Conservation (phyloP, 176 grass and related monocot genomes). For the Zoysia pacifica region DNA sequence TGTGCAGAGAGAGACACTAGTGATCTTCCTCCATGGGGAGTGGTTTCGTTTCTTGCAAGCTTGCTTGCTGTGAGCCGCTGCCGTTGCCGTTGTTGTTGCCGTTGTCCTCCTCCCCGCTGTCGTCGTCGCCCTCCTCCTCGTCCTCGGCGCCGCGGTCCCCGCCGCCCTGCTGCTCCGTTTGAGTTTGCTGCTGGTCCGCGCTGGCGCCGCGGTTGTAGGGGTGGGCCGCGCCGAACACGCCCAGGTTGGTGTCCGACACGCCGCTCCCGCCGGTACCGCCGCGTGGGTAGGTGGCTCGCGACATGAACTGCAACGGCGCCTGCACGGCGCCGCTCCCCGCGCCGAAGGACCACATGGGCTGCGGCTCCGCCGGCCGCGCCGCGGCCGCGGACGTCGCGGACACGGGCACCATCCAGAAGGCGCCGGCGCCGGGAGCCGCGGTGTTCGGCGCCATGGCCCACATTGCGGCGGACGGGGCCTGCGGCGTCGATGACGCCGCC, state of each 20-base stretch:
- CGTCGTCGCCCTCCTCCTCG: constrained; percentile 40
- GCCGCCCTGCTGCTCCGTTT: constrained; percentile 46
- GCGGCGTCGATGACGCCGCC: background rate
- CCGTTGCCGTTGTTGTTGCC: constrained; percentile 35
- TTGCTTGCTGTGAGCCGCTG: constrained; percentile 60
- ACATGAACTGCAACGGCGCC: constrained; percentile 84
- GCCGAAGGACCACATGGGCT: constrained; percentile 81
- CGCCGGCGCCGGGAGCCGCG: constrained; percentile 50
- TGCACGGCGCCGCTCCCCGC: constrained; percentile 60
- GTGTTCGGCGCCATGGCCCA: constrained; percentile 86
- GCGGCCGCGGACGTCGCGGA: constrained; percentile 48
- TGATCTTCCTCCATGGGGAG: background rate
- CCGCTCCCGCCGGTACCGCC: constrained; percentile 8
- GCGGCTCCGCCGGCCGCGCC: constrained; percentile 52
- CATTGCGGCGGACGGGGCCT: constrained; percentile 55
- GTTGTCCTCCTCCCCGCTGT: constrained; percentile 33
- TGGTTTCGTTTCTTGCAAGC: constrained; percentile 17
- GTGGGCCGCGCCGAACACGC: constrained; percentile 80
- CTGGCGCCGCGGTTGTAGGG: constrained; percentile 58
- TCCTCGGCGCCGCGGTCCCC: constrained; percentile 4
- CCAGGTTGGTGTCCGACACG: constrained; percentile 75
- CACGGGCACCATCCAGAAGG: constrained; percentile 97
- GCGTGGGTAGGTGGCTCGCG: constrained; percentile 59
- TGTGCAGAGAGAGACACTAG: constrained; percentile 22
- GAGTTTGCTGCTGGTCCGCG: constrained; percentile 34